Evolutionary conservation across 441 rosid species (phyloP), one percentile per base, ranked within the genome.

Genomic region (Dalechampia spathulata): DNA sequence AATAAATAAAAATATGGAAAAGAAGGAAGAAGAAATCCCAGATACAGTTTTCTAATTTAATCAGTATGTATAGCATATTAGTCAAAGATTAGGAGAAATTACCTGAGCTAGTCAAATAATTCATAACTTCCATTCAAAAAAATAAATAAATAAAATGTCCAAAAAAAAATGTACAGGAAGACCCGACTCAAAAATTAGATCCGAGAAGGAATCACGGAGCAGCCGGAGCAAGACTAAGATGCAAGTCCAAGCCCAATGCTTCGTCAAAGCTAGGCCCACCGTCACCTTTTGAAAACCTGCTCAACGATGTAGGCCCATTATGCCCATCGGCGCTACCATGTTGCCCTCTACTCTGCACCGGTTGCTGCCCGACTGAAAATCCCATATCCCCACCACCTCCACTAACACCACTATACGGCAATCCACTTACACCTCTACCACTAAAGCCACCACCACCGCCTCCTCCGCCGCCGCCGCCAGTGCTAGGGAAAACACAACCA

Each of bases 141-240:
- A 62, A 30, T 49, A 59, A 74, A 66, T 64, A 53, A 67, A 67
- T 51, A 67, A 64, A 58, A 66, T 65, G 68, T 55, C 38, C 30
- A 42, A 68, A 78, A 30, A 30, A 81, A 38, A 38, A 14, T 38
- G n/a, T 83, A 79, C 81, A 87, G 82, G 81, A 38, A 63, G 63
- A 57, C 52, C 49, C 51, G 50, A 42, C 62, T 26, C 50, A 40
- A 54, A 55, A 56, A 36, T 32, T 19, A 20, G 28, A 40, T 22
- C 55, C n/a, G 60, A 49, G 44, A 57, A 23, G 34, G 17, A 16
- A 52, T 79, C 78, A 89, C 0, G 74, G 85, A 45, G 86, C 85
- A 32, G 93, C 84, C 12, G 98, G 96, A 27, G 95, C 87, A 49
- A 91, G 87, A 69, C 98, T 78, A 10, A 91, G 96, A 72, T 88